Conservation (phyloP, 768 basidiomycete species). For the Saitozyma podzolica region DNA sequence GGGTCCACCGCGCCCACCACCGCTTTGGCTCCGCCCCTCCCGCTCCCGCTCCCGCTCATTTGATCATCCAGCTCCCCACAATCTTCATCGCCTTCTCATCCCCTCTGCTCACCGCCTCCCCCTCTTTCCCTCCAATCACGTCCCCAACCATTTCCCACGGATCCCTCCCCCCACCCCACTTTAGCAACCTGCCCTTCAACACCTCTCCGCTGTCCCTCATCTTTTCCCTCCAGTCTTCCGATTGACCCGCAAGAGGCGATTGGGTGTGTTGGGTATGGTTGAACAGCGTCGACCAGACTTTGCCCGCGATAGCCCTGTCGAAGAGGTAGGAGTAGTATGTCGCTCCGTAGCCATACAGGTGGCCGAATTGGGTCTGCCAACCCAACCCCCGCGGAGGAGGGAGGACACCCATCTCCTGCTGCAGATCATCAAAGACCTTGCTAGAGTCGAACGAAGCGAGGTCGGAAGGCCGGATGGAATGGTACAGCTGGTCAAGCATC, state of each 20-base stretch:
- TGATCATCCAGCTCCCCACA: conserved; percentile 74
- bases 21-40: no score
- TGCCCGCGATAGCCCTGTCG: conserved; percentile 89
- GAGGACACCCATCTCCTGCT: conserved; percentile 65
- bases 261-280: background rate
- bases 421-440: conserved; percentile 60
- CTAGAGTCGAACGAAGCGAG: conserved; percentile 76
- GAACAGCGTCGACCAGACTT: conserved; percentile 83
- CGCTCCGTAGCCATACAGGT: conserved; percentile 93
- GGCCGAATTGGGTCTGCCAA: conserved; percentile 94
- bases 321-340: conserved; percentile 98
- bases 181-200: conserved; percentile 73
- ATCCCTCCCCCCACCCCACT: conserved; percentile 83
- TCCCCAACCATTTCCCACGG: conserved; percentile 89
- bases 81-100: conserved; percentile 81
- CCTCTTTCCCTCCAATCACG: conserved; percentile 62
- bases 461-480: conserved; percentile 60
- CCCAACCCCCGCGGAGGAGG: conserved; percentile 81
- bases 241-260: conserved; percentile 55
- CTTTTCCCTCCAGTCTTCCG: conserved; percentile 56
- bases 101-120: conserved; percentile 61
- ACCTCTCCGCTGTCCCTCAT: conserved; percentile 71
- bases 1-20: no score
- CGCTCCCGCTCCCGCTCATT: conserved; percentile 12
- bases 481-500: conserved; percentile 83